Evolutionary conservation across 306 rosid species (phyloP).

Genomic region (Cucurbita pepo): DNA sequence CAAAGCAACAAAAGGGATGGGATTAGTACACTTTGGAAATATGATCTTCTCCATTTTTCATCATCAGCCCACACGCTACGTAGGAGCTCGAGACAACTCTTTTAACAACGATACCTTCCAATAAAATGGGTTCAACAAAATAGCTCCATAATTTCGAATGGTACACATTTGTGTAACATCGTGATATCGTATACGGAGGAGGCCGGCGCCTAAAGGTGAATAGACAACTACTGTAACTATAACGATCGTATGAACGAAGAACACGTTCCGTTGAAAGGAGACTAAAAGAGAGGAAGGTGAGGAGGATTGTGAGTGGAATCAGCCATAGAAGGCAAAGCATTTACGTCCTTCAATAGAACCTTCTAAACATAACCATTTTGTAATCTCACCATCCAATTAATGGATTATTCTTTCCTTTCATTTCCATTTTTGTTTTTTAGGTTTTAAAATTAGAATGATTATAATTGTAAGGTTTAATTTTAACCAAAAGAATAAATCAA

Average conservation of each 20-base stretch:
- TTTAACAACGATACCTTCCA: not conserved
- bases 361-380: constrained; percentile 3
- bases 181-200: not conserved
- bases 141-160: not conserved
- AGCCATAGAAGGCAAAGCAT: not conserved
- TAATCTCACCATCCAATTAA: not conserved
- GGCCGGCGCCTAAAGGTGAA: too few relatives aligned
- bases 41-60: not conserved
- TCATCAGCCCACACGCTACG: not conserved
- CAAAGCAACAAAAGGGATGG: constrained; percentile 28
- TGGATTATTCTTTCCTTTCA: not conserved
- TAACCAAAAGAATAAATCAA: too few relatives aligned
- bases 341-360: not conserved
- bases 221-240: not conserved
- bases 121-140: not conserved
- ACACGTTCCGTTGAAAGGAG: not conserved
- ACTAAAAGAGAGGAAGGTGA: not conserved
- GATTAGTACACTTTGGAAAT: constrained; percentile 10
- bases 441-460: not conserved
- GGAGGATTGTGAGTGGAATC: not conserved
- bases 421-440: not conserved
- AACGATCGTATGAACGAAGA: not conserved
- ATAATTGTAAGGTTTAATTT: too few relatives aligned
- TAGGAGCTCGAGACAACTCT: not conserved
- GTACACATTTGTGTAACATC: not conserved